phyloP scores from a whole-genome alignment of 768 basidiomycete species.

The Chalciporus piperatus region DNA sequence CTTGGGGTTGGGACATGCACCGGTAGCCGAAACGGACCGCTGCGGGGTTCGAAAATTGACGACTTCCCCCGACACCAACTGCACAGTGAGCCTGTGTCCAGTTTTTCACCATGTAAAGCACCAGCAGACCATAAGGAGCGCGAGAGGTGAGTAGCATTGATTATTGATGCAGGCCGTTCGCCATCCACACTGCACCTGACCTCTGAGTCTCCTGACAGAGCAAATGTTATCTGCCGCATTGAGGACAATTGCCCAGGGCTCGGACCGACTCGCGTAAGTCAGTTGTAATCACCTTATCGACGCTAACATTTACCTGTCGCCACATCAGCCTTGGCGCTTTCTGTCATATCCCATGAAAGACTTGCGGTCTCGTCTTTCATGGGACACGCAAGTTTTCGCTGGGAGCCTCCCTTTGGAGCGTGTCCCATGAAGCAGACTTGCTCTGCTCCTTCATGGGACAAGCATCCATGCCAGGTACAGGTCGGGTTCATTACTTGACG shows the following conservation, averaged over 20 bases:
- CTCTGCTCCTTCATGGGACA: neutral
- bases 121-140: too few species aligned
- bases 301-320: neutral
- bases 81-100: neutral
- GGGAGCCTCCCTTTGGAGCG: neutral
- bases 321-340: neutral
- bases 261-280: neutral
- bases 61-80: neutral
- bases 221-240: too few species aligned
- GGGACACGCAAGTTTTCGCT: conserved; percentile 2
- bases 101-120: too few species aligned
- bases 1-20: neutral
- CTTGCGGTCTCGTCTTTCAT: neutral
- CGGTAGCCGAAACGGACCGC: neutral
- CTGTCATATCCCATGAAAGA: conserved; percentile 1
- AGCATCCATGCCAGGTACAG: neutral
- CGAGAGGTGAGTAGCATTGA: too few species aligned
- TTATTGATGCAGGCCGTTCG: too few species aligned
- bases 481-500: neutral
- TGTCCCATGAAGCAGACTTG: neutral
- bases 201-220: too few species aligned
- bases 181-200: too few species aligned
- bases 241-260: too few species aligned
- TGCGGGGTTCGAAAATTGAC: neutral
- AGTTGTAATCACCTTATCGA: neutral